phyloP scores from a whole-genome alignment of 2,329 filamentous ascomycete genomes.

The Tolypocladium pustulatum region DNA sequence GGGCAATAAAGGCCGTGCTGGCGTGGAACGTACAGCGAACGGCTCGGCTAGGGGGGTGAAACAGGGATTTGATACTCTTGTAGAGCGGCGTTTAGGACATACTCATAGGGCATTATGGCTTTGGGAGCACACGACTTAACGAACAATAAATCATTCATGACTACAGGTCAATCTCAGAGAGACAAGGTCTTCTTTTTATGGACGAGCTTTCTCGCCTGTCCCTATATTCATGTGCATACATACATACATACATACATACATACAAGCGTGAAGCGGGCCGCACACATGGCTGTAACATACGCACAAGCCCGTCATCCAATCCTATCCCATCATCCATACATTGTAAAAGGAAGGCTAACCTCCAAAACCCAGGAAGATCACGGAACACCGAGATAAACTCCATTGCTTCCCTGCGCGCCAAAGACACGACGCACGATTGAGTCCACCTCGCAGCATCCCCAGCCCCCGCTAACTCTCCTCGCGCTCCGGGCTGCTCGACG shows the following conservation, averaged over 20 bases:
- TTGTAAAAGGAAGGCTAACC: background rate
- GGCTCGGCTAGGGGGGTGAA: background rate
- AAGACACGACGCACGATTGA: background rate
- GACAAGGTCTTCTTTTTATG: background rate
- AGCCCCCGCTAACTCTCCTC: background rate
- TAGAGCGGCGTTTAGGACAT: background rate
- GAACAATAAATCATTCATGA: background rate
- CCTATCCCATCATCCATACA: background rate
- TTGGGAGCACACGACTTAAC: background rate
- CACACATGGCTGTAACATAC: background rate
- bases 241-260: background rate
- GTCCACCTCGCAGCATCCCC: background rate
- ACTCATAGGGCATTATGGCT: background rate
- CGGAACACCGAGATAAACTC: background rate
- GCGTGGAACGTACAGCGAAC: conserved; percentile 24
- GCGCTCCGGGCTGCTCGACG: conserved; percentile 25
- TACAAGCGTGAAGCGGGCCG: background rate
- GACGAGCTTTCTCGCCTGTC: background rate
- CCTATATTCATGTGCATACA: background rate
- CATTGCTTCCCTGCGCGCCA: background rate
- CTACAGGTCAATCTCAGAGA: no score
- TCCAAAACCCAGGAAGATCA: background rate
- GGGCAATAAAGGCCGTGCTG: conserved; percentile 30
- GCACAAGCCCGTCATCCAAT: background rate
- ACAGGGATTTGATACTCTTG: background rate